These are phyloP conservation scores for Thermomucor indicae-seudaticae DNA, from an alignment of 371 early-diverging fungal genomes.

Conservation along the genomic window DNA sequence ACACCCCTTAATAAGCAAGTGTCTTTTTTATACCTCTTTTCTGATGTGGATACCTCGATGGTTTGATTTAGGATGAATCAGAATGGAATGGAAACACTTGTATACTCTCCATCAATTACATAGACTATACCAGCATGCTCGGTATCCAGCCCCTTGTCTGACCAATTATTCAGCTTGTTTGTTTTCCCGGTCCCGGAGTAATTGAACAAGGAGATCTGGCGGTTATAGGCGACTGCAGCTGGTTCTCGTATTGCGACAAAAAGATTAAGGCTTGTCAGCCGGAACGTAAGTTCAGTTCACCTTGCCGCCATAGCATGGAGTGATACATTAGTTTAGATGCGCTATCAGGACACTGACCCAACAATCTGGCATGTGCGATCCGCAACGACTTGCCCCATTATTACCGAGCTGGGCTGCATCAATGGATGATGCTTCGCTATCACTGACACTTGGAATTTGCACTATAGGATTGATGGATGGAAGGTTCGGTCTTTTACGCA, in stretches of 20 bases:
- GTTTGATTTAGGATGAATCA: too few relatives aligned
- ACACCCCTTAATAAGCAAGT: too few relatives aligned
- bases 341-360: slow-evolving; percentile 41
- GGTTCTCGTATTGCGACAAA: slow-evolving; percentile 37
- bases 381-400: slow-evolving; percentile 32
- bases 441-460: slow-evolving; percentile 13
- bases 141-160: slow-evolving; percentile 36
- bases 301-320: slow-evolving; percentile 36
- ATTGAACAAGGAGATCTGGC: slow-evolving; percentile 34
- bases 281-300: slow-evolving; percentile 27
- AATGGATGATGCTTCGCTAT: slow-evolving; percentile 35
- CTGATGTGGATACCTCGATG: too few relatives aligned
- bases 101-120: slow-evolving; percentile 19
- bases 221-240: slow-evolving; percentile 42
- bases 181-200: slow-evolving; percentile 38
- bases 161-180: slow-evolving; percentile 35
- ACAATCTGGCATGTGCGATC: slow-evolving; percentile 22
- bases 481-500: slow-evolving; percentile 24
- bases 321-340: slow-evolving; percentile 32
- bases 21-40: too few relatives aligned
- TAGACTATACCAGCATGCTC: slow-evolving; percentile 37
- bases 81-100: slow-evolving; percentile 27
- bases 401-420: slow-evolving; percentile 26
- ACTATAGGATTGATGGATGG: slow-evolving; percentile 25
- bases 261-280: slow-evolving; percentile 42